A percentile compares a stretch with the other conserved stretches of the same genome.
These are phyloP conservation scores for Fennellomyces sp. DNA, from an alignment of 371 early-diverging fungal species.

Conservation along the genomic window DNA sequence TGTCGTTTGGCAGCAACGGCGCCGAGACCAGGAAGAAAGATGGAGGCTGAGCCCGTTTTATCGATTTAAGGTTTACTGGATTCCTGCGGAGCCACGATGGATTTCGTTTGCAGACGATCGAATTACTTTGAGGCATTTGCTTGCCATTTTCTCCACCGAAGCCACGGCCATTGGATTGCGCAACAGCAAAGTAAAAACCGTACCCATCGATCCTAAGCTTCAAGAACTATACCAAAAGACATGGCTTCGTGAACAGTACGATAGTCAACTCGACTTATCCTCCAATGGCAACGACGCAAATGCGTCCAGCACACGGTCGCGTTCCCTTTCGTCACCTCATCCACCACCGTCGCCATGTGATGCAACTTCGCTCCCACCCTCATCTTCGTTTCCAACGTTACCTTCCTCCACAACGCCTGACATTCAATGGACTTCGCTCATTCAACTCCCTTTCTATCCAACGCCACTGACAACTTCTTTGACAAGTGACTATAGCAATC, in stretches of 20 bases:
- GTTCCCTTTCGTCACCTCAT: slow-evolving; percentile 8
- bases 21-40: slow-evolving; percentile 4
- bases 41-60: slow-evolving; percentile 24
- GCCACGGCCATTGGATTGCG: slow-evolving; percentile 43
- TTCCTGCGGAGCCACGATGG: slow-evolving; percentile 37
- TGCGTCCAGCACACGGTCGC: neutral
- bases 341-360: neutral
- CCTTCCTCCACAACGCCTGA: slow-evolving; percentile 9
- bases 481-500: slow-evolving; percentile 40
- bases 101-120: slow-evolving; percentile 53
- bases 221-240: slow-evolving; percentile 29
- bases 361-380: slow-evolving; percentile 3
- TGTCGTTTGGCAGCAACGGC: slow-evolving; percentile 40
- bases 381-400: slow-evolving; percentile 5
- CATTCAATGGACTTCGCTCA: slow-evolving; percentile 46
- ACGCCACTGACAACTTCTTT: slow-evolving; percentile 33
- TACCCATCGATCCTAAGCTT: slow-evolving; percentile 31
- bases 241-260: slow-evolving; percentile 28
- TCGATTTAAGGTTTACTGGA: slow-evolving; percentile 45
- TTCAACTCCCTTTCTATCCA: slow-evolving; percentile 50
- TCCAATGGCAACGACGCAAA: neutral
- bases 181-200: slow-evolving; percentile 36
- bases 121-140: slow-evolving; percentile 31
- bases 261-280: slow-evolving; percentile 17
- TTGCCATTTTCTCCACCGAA: slow-evolving; percentile 40